A percentile compares a stretch with the other conserved stretches of the same genome.
Conservation (phyloP, 2,329 filamentous ascomycete genomes). For the Aspergillus quadrilineatus region DNA sequence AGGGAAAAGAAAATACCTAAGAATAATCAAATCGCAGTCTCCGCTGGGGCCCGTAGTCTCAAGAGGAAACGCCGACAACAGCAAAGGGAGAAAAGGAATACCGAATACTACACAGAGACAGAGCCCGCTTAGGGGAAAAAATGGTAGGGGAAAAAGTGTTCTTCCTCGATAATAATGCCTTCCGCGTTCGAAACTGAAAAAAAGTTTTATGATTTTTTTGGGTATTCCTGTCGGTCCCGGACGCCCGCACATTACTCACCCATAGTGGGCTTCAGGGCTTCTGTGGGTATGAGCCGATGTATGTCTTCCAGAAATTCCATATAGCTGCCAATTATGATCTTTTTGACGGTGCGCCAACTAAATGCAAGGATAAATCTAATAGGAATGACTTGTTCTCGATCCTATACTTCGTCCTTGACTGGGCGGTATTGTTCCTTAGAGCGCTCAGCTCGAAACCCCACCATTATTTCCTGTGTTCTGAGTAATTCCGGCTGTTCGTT, state of each 20-base stretch:
- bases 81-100: conserved; percentile 15
- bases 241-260: conserved; percentile 17
- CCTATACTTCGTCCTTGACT: neutral
- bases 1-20: conserved; percentile 18
- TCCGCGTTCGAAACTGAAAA: conserved; percentile 5
- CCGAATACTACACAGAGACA: conserved; percentile 14
- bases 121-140: conserved; percentile 19
- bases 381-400: neutral
- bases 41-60: conserved; percentile 15
- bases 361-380: neutral
- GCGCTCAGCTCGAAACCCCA: neutral
- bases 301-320: conserved; percentile 4
- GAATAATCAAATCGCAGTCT: conserved; percentile 14
- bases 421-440: neutral
- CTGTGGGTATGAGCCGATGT: conserved; percentile 27
- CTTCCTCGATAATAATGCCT: conserved; percentile 9
- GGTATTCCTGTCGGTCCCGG: conserved; percentile 18
- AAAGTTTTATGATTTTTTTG: conserved; percentile 4
- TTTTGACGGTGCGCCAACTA: neutral
- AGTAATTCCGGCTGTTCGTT: neutral
- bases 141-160: conserved; percentile 15
- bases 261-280: conserved; percentile 27
- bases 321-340: neutral
- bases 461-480: neutral
- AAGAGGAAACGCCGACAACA: conserved; percentile 20